These are phyloP conservation scores for Saccharomyces mikatae DNA, from an alignment of 805 yeast genomes.

Conservation along the genomic window DNA sequence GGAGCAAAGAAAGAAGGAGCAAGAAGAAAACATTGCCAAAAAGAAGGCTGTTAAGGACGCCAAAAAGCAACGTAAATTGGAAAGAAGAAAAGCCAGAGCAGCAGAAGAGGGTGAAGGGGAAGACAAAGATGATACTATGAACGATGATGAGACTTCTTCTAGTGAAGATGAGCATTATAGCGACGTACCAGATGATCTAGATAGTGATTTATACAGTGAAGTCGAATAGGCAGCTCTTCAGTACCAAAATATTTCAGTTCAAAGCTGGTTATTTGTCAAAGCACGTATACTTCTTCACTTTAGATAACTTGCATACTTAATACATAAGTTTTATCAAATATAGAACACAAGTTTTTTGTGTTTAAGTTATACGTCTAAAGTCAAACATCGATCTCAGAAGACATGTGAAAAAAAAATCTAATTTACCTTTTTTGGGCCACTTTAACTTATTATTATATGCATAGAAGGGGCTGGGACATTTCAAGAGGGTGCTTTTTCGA, in stretches of 20 bases:
- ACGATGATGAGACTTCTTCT: constrained; percentile 14
- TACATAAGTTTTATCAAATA: neutral
- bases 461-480: neutral
- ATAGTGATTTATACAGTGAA: constrained; percentile 41
- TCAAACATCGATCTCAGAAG: neutral
- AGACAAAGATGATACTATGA: constrained; percentile 24
- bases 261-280: neutral
- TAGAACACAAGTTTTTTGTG: neutral
- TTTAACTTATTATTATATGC: neutral
- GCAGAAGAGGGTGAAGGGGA: constrained; percentile 17
- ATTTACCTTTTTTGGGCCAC: neutral
- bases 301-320: neutral
- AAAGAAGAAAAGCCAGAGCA: constrained; percentile 38
- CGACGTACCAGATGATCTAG: constrained; percentile 39
- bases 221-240: constrained; percentile 23
- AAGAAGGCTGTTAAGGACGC: constrained; percentile 68
- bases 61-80: constrained; percentile 61
- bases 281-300: neutral
- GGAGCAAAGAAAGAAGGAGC: constrained; percentile 67
- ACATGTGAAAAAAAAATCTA: neutral
- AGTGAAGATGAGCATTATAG: constrained; percentile 31
- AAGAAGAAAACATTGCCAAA: constrained; percentile 66
- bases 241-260: neutral
- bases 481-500: neutral
- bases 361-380: neutral